Evolutionary conservation across 106 monocot species (phyloP).

Genomic region (Dendrobium officinale): DNA sequence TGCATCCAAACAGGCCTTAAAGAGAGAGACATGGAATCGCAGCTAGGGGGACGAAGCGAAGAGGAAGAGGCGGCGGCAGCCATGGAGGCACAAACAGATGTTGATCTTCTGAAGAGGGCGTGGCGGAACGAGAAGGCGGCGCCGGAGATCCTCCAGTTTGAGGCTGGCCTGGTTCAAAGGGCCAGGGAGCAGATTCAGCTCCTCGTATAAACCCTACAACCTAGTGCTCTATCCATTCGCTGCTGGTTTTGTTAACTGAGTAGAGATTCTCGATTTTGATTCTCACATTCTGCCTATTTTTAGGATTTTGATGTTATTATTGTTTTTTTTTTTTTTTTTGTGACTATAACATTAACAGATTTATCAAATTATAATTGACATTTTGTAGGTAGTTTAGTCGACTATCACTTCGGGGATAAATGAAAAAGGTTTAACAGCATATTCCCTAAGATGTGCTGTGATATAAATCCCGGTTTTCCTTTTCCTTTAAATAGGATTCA

Average conservation of each 20-base stretch:
- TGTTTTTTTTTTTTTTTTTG: too few species aligned
- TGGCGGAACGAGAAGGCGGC: slow-evolving; percentile 95
- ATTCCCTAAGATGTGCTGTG: not conserved
- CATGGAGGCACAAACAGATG: slow-evolving; percentile 54
- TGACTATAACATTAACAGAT: too few species aligned
- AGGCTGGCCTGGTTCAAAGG: slow-evolving; percentile 45
- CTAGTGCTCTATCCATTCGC: not conserved
- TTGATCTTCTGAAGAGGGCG: slow-evolving; percentile 77
- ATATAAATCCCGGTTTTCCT: not conserved
- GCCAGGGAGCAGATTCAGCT: slow-evolving; percentile 79
- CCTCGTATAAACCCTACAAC: slow-evolving; percentile 23
- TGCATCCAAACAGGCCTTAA: too few species aligned
- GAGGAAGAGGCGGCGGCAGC: not conserved
- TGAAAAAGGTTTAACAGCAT: not conserved
- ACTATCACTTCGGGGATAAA: not conserved
- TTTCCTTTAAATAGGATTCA: not conserved
- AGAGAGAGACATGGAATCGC: slow-evolving; percentile 2
- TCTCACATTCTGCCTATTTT: not conserved
- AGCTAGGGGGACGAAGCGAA: not conserved
- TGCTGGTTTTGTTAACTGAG: not conserved
- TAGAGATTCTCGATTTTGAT: not conserved
- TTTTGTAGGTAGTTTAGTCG: not conserved
- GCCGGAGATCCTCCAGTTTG: slow-evolving; percentile 78
- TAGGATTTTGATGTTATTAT: not conserved
- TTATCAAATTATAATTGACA: not conserved